Percentiles rank a stretch among this genome's conserved stretches.
Evolutionary conservation across 495 filamentous ascomycete species (phyloP).

Genomic region (Aspergillus diversus): DNA sequence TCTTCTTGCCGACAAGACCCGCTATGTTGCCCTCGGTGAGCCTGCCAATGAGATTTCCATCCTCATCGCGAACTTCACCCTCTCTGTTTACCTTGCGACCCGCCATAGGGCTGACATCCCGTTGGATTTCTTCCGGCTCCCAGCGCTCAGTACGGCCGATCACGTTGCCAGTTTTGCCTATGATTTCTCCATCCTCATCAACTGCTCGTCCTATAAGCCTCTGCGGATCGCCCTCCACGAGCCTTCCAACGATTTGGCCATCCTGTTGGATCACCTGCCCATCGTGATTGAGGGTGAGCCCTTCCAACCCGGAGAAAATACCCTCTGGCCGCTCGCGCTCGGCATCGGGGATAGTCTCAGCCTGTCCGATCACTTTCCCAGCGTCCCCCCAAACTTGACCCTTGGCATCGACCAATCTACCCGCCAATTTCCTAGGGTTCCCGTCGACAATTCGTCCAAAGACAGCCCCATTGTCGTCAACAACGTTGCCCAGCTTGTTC

Average conservation of each 20-base stretch:
- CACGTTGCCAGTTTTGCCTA: conserved; percentile 72
- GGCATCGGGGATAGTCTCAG: conserved; percentile 69
- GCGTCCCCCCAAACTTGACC: conserved; percentile 75
- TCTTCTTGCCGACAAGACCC: conserved; percentile 68
- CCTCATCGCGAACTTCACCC: conserved; percentile 73
- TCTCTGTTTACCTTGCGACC: conserved; percentile 75
- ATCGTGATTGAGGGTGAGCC: conserved; percentile 67
- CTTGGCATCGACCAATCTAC: conserved; percentile 72
- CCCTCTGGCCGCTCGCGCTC: conserved; percentile 69
- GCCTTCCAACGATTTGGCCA: conserved; percentile 67
- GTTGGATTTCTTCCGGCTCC: conserved; percentile 67
- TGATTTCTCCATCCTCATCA: conserved; percentile 78
- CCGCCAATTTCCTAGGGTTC: conserved; percentile 63
- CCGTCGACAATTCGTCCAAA: conserved; percentile 74
- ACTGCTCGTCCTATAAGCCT: conserved; percentile 68
- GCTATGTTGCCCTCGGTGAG: conserved; percentile 71
- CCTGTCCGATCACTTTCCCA: conserved; percentile 72
- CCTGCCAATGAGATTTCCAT: conserved; percentile 74
- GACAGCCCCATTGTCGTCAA: conserved; percentile 67
- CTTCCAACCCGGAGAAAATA: conserved; percentile 69
- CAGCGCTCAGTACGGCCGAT: conserved; percentile 76
- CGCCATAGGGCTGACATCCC: conserved; percentile 63
- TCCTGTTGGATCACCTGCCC: conserved; percentile 64
- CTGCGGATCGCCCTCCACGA: conserved; percentile 68
- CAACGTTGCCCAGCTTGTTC: conserved; percentile 78